Base-by-base conservation (phyloP, 2,329 filamentous ascomycete species). In the Neoscytalidium dimidiatum region DNA sequence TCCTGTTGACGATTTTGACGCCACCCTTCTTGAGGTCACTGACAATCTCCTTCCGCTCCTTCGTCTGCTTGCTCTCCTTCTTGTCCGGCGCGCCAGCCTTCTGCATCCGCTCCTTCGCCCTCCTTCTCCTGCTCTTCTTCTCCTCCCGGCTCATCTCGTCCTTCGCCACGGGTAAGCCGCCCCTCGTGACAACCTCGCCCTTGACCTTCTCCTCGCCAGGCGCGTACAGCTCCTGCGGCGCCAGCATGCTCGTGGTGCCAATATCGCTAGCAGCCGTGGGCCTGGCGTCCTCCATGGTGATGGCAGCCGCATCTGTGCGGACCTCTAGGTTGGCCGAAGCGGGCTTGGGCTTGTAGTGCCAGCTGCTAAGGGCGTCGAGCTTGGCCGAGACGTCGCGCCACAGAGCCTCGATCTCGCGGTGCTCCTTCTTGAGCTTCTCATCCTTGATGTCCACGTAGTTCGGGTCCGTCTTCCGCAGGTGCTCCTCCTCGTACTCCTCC, bases 201-300 rank as follows among this genome's bases (percentile, higher is more conserved):
- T 85, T 84, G 68, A 84, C 85, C 66, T 82, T 87, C 67, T 87
- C 85, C 71, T 90, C 88, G 67, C 89, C 88, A n/a, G 92, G 88
- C 71, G 88, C 88, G 82, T 98, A 99, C 28, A 99, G 85, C 78
- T 99, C 95, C 75, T 98, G 95, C 2, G 95, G 95, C 51, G 95
- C 95, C 66, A 99, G 86, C 82, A 90, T 90, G 72, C 89, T 91
- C 33, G 76, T 77, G 28, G 87, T 87, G 14, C 84, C 83, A 66
- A 93, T 87, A 46, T 90, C 92, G 72, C 89, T 88, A 48, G 91
- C 91, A 0, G 90, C 92, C 17, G 90, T 90, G 7, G 95, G 94
- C 71, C 96, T 90, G 1, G 93, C 94, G 74, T 99, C 95, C 81
- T 99, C 95, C 91, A 98, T 96, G 69, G 87, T 85, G 69, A 98